Evolutionary conservation across 2,329 filamentous ascomycete species (phyloP).

Genomic region (Pseudopyrenochaeta lycopersici): DNA sequence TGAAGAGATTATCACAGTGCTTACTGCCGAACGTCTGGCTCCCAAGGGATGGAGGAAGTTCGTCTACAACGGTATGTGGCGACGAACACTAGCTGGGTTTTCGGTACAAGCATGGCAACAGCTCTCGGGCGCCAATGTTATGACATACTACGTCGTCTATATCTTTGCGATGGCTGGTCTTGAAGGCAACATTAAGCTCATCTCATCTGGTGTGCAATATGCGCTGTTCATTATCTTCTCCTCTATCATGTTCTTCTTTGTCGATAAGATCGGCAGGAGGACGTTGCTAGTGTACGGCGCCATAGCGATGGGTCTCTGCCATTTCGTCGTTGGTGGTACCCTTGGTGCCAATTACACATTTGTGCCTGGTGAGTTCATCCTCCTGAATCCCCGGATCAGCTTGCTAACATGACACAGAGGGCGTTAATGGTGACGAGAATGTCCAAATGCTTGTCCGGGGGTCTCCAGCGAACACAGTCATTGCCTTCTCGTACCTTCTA

Average conservation of each 20-base stretch:
- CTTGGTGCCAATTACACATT: conserved; percentile 37
- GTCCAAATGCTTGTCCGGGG: conserved; percentile 64
- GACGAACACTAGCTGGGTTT: conserved; percentile 64
- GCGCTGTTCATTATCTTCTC: conserved; percentile 55
- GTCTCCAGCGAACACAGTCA: conserved; percentile 41
- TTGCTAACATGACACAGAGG: conserved; percentile 27
- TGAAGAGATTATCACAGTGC: conserved; percentile 56
- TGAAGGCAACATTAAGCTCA: conserved; percentile 59
- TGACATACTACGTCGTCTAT: conserved; percentile 67
- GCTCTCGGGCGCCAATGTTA: conserved; percentile 51
- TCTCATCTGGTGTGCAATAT: conserved; percentile 52
- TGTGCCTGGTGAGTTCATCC: conserved; percentile 46
- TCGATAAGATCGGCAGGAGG: conserved; percentile 53
- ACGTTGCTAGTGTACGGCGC: conserved; percentile 55
- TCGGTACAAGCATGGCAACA: conserved; percentile 67
- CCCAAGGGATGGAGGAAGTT: conserved; percentile 55
- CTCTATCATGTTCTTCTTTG: conserved; percentile 52
- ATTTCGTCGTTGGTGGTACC: conserved; percentile 56
- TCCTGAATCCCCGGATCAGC: not conserved
- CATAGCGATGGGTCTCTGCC: conserved; percentile 25
- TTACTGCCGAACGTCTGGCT: conserved; percentile 52
- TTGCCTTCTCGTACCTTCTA: conserved; percentile 71
- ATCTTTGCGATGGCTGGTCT: conserved; percentile 69
- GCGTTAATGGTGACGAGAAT: conserved; percentile 60
- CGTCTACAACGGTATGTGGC: conserved; percentile 66